Conservation (phyloP, 108 stramenopile genomes). For the Cyclotella kingstonii region DNA sequence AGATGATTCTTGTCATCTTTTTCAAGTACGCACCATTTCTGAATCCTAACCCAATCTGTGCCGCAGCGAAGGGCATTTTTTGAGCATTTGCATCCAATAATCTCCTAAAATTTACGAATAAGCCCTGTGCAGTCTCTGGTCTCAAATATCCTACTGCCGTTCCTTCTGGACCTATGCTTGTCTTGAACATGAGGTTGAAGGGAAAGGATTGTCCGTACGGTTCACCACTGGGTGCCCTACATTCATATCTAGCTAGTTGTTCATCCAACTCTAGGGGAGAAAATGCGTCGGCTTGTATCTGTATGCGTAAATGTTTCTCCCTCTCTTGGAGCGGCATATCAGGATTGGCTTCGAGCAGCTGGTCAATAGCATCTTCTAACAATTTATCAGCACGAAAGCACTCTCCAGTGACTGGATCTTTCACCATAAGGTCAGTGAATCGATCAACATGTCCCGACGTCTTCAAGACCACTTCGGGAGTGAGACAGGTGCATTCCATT, state of each 20-base stretch:
- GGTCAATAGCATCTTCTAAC: slow-evolving; percentile 98
- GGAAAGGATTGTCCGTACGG: slow-evolving; percentile 92
- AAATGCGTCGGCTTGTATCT: slow-evolving; percentile 98
- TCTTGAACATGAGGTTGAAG: slow-evolving; percentile 99
- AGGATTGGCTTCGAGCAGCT: slow-evolving; percentile 84
- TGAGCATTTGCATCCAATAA: slow-evolving; percentile 95
- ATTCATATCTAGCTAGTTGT: slow-evolving; percentile 82
- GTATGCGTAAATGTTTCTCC: slow-evolving; percentile 89
- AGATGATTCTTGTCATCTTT: slow-evolving; percentile 5
- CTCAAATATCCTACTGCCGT: slow-evolving; percentile 95
- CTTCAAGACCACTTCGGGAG: slow-evolving; percentile 94
- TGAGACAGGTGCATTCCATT: slow-evolving; percentile 99
- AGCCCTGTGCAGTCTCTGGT: slow-evolving; percentile 98
- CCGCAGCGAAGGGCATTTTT: slow-evolving; percentile 98
- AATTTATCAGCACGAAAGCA: slow-evolving; percentile 98
- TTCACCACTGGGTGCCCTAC: slow-evolving; percentile 87
- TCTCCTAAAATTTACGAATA: slow-evolving; percentile 99
- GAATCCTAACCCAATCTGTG: slow-evolving; percentile 98
- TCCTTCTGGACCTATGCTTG: slow-evolving; percentile 98
- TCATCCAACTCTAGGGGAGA: slow-evolving; percentile 92
- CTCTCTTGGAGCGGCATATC: slow-evolving; percentile 74
- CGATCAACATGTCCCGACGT: slow-evolving; percentile 99
- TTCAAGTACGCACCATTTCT: slow-evolving; percentile 80
- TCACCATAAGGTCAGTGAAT: slow-evolving; percentile 99
- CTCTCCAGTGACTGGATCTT: slow-evolving; percentile 84